A percentile compares a stretch with the other conserved stretches of the same genome.
These are phyloP conservation scores for Hydnum rufescens DNA, from an alignment of 768 basidiomycete species.

Conservation along the genomic window DNA sequence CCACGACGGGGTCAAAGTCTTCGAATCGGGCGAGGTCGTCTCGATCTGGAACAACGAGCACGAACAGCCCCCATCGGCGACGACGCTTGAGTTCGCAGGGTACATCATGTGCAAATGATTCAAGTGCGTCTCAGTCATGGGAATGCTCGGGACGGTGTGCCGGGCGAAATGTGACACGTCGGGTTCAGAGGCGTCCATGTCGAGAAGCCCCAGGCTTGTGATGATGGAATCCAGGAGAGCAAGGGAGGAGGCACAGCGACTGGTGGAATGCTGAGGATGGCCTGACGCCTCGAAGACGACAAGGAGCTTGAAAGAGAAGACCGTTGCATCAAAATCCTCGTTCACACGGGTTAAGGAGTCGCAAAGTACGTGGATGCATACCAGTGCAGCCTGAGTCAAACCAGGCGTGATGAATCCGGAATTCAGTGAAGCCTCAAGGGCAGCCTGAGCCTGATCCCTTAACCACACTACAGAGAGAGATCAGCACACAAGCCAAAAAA, in stretches of 20 bases:
- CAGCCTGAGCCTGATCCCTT: not conserved
- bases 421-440: not conserved
- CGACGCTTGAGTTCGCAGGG: too few relatives aligned
- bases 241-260: not conserved
- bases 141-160: not conserved
- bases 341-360: too few relatives aligned
- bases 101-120: too few relatives aligned
- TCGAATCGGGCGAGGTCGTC: not conserved
- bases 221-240: not conserved
- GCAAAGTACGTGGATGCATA: not conserved
- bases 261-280: not conserved
- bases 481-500: not conserved
- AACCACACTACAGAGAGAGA: not conserved
- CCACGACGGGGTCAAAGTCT: slow-evolving; percentile 7
- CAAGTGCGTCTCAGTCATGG: too few relatives aligned
- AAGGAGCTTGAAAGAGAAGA: not conserved
- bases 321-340: too few relatives aligned
- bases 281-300: not conserved
- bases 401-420: not conserved
- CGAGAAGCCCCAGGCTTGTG: not conserved
- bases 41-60: not conserved
- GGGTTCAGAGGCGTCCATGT: not conserved
- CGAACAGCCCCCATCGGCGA: too few relatives aligned
- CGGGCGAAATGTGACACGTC: not conserved
- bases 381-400: not conserved